Evolutionary conservation across 2,329 filamentous ascomycete species (phyloP).

Genomic region (Fusarium austroafricanum): DNA sequence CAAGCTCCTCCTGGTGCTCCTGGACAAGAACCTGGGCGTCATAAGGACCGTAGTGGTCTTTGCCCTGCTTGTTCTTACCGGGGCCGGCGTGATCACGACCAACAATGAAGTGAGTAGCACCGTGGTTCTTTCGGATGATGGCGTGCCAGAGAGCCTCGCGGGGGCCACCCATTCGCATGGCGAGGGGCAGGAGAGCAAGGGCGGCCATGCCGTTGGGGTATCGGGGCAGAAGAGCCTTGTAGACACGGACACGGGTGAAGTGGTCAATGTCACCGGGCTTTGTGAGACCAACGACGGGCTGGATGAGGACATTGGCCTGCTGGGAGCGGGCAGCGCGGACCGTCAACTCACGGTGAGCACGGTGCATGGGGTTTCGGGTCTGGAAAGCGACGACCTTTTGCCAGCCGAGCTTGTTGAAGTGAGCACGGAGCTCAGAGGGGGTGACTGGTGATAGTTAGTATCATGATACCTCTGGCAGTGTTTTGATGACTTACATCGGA

Average conservation of each 20-base stretch:
- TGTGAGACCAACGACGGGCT: constrained; percentile 97
- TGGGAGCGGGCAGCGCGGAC: constrained; percentile 95
- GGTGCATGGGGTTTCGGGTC: constrained; percentile 99
- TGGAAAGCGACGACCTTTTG: constrained; percentile 98
- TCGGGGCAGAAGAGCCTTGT: constrained; percentile 94
- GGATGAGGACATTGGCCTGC: constrained; percentile 98
- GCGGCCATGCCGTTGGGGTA: constrained; percentile 99
- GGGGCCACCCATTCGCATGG: constrained; percentile 99
- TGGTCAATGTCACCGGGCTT: constrained; percentile 99
- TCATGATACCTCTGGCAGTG: not conserved
- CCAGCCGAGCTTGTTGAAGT: constrained; percentile 99
- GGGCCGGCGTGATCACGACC: constrained; percentile 98
- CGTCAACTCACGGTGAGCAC: constrained; percentile 96
- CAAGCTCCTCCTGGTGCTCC: constrained; percentile 95
- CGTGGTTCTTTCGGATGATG: constrained; percentile 99
- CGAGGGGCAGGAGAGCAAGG: constrained; percentile 91
- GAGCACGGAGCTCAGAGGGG: constrained; percentile 90
- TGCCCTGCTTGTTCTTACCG: constrained; percentile 96
- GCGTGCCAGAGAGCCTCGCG: constrained; percentile 99
- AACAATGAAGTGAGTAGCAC: constrained; percentile 98
- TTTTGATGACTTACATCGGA: constrained; percentile 76
- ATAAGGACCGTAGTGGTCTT: constrained; percentile 98
- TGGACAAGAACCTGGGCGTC: constrained; percentile 96
- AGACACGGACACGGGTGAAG: constrained; percentile 98
- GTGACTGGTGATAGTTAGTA: constrained; percentile 69